Evolutionary conservation across 163 green algal genomes (phyloP), one percentile per base, ranked within the genome.

Genomic region (Coccomyxa subellipsoidea): DNA sequence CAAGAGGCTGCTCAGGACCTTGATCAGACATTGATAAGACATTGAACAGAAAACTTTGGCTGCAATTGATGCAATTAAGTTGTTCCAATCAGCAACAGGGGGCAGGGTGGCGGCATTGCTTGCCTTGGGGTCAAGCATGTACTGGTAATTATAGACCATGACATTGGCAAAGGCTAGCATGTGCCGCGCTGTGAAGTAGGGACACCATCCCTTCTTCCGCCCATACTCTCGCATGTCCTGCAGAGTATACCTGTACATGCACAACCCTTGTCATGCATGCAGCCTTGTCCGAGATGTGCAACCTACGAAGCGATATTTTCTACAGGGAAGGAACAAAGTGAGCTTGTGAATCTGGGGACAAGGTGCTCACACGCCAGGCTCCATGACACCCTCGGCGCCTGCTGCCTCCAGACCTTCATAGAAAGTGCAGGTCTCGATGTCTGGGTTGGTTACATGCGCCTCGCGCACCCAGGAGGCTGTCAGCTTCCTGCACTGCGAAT

Each of bases 111-210:
- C 21, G 1, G 8, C 18, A n/a, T 32, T 32, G 21, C 38, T 32
- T 47, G 96, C 96, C 88, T 99, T 99, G 34, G 96, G 96, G 85
- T 99, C 95, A 1, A 99, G 90, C 93, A 99, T 94, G 91, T 98
- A 98, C 90, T 98, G 96, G 88, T 99, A 99, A 89, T 96, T 99
- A 90, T 98, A 99, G 25, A 99, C 96, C 8, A 99, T 88, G 9
- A 99, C 96, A 82, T 99, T 99, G 81, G 95, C 91, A 85, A 95
- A 97, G 27, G 92, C 87, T 66, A 99, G 94, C 95, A 98, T 98
- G 89, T 97, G 96, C 35, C 97, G 91, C 31, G 97, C 97, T 73
- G 99, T 88, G 85, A 98, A 99, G 89, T 99, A 99, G 38, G 97
- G 97, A 90, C 97, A 99, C 95, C 94, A 98, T 38, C 92, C 90